Evolutionary conservation across 2,329 filamentous ascomycete species (phyloP).

Genomic region (Epichloe bromicola): DNA sequence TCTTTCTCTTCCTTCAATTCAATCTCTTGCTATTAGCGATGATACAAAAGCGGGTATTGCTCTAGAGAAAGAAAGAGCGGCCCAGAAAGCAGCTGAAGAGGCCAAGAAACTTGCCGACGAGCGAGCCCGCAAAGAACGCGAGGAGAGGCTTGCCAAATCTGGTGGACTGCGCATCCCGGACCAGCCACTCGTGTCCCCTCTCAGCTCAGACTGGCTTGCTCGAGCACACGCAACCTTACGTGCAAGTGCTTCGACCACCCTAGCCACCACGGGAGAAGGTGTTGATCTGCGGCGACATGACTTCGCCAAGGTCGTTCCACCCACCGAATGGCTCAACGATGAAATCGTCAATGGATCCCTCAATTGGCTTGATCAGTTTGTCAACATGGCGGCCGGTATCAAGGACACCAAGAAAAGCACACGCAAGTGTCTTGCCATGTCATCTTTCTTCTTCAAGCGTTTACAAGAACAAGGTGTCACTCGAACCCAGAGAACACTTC

Average conservation of each 20-base stretch:
- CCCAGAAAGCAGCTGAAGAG: constrained; percentile 14
- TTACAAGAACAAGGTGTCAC: constrained; percentile 34
- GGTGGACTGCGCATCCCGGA: constrained; percentile 19
- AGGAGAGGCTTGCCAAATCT: constrained; percentile 17
- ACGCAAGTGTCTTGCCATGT: constrained; percentile 49
- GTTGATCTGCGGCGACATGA: constrained; percentile 40
- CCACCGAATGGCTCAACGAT: constrained; percentile 60
- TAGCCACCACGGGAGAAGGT: constrained; percentile 36
- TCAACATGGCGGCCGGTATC: constrained; percentile 44
- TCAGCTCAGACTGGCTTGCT: constrained; percentile 16
- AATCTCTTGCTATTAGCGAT: constrained; percentile 16
- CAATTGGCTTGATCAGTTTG: constrained; percentile 42
- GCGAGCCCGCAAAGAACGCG: constrained; percentile 5
- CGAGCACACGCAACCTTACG: constrained; percentile 19
- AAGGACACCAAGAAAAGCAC: constrained; percentile 30
- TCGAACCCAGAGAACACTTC: constrained; percentile 40
- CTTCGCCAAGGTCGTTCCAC: constrained; percentile 47
- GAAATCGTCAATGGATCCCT: constrained; percentile 59
- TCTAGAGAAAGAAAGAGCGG: constrained; percentile 8
- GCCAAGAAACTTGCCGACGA: constrained; percentile 15
- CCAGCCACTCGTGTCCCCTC: constrained; percentile 14
- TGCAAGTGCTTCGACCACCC: constrained; percentile 19
- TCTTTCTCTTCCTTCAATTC: constrained; percentile 14
- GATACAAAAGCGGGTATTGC: constrained; percentile 10
- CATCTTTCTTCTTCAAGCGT: constrained; percentile 52